A percentile compares a stretch with the other conserved stretches of the same genome.
These are phyloP conservation scores for Xylaria curta DNA, from an alignment of 495 filamentous ascomycete genomes.

Conservation along the genomic window DNA sequence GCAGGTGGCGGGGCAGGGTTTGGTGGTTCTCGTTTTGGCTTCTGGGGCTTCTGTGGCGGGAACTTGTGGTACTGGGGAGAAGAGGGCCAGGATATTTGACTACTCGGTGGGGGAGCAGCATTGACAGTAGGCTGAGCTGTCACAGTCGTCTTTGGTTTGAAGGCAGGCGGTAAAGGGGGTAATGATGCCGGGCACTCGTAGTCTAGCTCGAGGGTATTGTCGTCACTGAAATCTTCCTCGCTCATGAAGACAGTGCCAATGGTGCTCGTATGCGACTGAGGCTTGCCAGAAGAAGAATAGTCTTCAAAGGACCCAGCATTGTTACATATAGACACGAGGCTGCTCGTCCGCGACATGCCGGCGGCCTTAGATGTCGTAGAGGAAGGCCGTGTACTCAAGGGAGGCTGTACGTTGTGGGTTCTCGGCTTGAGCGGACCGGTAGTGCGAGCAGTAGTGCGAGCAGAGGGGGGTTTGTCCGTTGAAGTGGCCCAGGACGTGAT, in stretches of 20 bases:
- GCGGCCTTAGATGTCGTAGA: slow-evolving; percentile 12
- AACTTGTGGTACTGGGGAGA: slow-evolving; percentile 38
- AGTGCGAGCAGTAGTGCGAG: not conserved
- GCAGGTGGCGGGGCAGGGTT: slow-evolving; percentile 29
- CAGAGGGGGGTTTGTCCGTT: slow-evolving; percentile 27
- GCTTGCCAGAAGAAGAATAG: slow-evolving; percentile 34
- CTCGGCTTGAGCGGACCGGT: slow-evolving; percentile 29
- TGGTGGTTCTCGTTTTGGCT: slow-evolving; percentile 45
- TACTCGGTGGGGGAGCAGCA: slow-evolving; percentile 34
- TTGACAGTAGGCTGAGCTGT: slow-evolving; percentile 18
- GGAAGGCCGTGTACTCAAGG: slow-evolving; percentile 26
- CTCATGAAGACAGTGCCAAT: slow-evolving; percentile 54
- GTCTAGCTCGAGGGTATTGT: slow-evolving; percentile 69
- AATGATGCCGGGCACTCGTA: slow-evolving; percentile 56
- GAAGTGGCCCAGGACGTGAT: slow-evolving; percentile 43
- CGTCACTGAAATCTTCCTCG: slow-evolving; percentile 74
- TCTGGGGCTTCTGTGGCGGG: slow-evolving; percentile 30
- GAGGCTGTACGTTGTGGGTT: slow-evolving; percentile 32
- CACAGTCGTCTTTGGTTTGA: slow-evolving; percentile 25
- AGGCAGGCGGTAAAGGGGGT: slow-evolving; percentile 42
- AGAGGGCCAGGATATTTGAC: slow-evolving; percentile 44
- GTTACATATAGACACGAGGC: slow-evolving; percentile 48
- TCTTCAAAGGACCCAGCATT: slow-evolving; percentile 54
- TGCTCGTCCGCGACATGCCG: slow-evolving; percentile 29
- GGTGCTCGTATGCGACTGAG: slow-evolving; percentile 24